These are phyloP conservation scores for Phytomonas sp. DNA, from an alignment of 208 protist genomes.

Conservation along the genomic window DNA sequence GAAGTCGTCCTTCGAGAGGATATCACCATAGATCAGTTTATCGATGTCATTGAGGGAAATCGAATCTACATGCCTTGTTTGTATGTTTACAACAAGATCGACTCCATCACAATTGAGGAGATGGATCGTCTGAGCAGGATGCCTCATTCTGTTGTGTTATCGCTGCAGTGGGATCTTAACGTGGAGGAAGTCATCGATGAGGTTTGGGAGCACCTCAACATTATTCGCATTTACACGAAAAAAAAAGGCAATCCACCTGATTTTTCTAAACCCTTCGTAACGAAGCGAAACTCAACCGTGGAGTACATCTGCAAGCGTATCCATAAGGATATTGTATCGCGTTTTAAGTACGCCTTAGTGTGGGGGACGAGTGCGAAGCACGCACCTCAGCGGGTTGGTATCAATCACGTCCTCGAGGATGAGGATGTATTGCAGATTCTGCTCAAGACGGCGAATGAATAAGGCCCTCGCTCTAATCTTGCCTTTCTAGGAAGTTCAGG, in stretches of 20 bases:
- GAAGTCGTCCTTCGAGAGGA: slow-evolving; percentile 95
- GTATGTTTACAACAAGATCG: slow-evolving; percentile 96
- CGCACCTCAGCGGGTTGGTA: slow-evolving; percentile 92
- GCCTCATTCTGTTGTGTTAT: slow-evolving; percentile 87
- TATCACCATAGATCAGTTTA: slow-evolving; percentile 96
- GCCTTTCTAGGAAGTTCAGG: neutral
- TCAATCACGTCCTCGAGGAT: slow-evolving; percentile 81
- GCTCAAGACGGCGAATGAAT: slow-evolving; percentile 85
- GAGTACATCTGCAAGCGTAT: slow-evolving; percentile 92
- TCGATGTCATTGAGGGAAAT: slow-evolving; percentile 98
- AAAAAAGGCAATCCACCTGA: slow-evolving; percentile 92
- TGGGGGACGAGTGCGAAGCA: slow-evolving; percentile 96
- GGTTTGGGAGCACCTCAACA: slow-evolving; percentile 95
- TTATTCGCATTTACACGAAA: slow-evolving; percentile 97
- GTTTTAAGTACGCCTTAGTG: slow-evolving; percentile 92
- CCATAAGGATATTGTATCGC: slow-evolving; percentile 86
- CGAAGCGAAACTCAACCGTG: slow-evolving; percentile 81
- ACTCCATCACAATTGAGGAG: slow-evolving; percentile 95
- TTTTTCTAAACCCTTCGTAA: slow-evolving; percentile 92
- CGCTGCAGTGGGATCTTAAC: slow-evolving; percentile 89
- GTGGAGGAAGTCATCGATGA: slow-evolving; percentile 91
- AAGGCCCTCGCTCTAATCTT: slow-evolving; percentile 2
- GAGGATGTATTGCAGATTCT: slow-evolving; percentile 92
- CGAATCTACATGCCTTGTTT: slow-evolving; percentile 90
- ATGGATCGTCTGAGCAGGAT: slow-evolving; percentile 90